Conservation (phyloP, 805 yeast species). For the Yarrowia alimentaria region DNA sequence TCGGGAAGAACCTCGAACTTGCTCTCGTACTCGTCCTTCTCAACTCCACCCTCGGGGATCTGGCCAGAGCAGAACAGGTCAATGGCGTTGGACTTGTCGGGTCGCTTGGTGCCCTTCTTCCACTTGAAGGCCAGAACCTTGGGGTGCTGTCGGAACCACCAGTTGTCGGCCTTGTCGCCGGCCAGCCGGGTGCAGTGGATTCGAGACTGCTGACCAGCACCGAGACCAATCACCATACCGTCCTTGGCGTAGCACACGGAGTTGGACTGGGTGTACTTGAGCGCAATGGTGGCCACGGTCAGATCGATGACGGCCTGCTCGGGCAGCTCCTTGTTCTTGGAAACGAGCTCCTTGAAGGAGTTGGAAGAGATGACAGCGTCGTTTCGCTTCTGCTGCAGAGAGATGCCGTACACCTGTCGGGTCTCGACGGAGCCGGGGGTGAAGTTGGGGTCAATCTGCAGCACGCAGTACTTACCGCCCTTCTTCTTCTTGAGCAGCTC, state of each 20-base stretch:
- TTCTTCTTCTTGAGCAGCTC: slow-evolving; percentile 87
- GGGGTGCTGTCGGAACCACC: slow-evolving; percentile 99
- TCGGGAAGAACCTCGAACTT: slow-evolving; percentile 81
- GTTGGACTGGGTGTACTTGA: slow-evolving; percentile 97
- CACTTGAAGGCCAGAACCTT: slow-evolving; percentile 87
- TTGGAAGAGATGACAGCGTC: slow-evolving; percentile 92
- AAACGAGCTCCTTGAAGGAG: slow-evolving; percentile 87
- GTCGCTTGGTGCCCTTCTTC: slow-evolving; percentile 98
- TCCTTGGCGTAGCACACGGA: slow-evolving; percentile 97
- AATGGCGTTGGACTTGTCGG: slow-evolving; percentile 97
- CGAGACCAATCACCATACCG: slow-evolving; percentile 99
- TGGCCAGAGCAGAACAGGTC: slow-evolving; percentile 90
- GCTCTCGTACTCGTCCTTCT: slow-evolving; percentile 85
- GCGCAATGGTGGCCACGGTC: slow-evolving; percentile 94
- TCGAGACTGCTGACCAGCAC: slow-evolving; percentile 99
- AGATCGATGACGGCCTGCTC: slow-evolving; percentile 92
- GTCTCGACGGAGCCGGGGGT: slow-evolving; percentile 78
- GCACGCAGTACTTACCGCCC: slow-evolving; percentile 94
- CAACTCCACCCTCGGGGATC: slow-evolving; percentile 89
- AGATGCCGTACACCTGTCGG: slow-evolving; percentile 94
- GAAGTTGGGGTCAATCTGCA: slow-evolving; percentile 94
- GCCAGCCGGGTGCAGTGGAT: slow-evolving; percentile 99
- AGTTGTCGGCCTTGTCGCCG: slow-evolving; percentile 98
- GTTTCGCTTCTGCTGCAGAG: slow-evolving; percentile 94
- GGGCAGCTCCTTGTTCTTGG: slow-evolving; percentile 79